A percentile compares a stretch with the other conserved stretches of the same genome.
These are phyloP conservation scores for Ostreobium quekettii DNA, from an alignment of 139 green algal genomes.

Conservation along the genomic window DNA sequence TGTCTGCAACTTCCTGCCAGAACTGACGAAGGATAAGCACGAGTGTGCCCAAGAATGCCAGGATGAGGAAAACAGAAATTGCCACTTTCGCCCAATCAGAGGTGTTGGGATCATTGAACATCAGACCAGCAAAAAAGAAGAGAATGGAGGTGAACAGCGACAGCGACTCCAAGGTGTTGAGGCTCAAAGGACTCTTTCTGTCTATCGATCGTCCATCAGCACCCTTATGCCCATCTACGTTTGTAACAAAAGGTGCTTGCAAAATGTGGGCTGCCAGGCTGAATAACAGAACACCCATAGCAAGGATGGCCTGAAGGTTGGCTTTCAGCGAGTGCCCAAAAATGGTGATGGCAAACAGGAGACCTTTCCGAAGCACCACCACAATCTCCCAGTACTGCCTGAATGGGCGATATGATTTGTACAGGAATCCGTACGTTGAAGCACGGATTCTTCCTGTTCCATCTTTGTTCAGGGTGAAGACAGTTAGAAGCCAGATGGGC, in stretches of 20 bases:
- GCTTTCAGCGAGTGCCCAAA: conserved; percentile 10
- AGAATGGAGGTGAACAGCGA: conserved; percentile 11
- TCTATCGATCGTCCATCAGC: too few species aligned
- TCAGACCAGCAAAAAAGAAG: neutral
- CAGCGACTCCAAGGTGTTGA: conserved; percentile 4
- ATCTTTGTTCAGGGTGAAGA: too few species aligned
- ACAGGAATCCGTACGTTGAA: conserved; percentile 9
- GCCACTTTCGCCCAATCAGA: neutral
- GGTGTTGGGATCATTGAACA: conserved; percentile 12
- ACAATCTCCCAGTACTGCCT: conserved; percentile 5
- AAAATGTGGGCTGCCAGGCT: neutral
- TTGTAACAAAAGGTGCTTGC: neutral
- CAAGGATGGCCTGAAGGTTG: conserved; percentile 5
- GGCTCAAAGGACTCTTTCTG: neutral
- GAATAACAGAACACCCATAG: conserved; percentile 3
- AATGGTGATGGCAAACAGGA: neutral
- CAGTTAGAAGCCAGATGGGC: too few species aligned
- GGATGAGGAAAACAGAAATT: too few species aligned
- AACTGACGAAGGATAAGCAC: too few species aligned
- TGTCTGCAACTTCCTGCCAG: too few species aligned
- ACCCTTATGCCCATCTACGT: too few species aligned
- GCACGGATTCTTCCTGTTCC: neutral
- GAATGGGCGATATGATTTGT: neutral
- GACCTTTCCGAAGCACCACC: conserved; percentile 3
- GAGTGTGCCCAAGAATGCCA: too few species aligned